Evolutionary conservation across 169 alveolate species (phyloP).

Genomic region (Plasmodium cynomolgi): DNA sequence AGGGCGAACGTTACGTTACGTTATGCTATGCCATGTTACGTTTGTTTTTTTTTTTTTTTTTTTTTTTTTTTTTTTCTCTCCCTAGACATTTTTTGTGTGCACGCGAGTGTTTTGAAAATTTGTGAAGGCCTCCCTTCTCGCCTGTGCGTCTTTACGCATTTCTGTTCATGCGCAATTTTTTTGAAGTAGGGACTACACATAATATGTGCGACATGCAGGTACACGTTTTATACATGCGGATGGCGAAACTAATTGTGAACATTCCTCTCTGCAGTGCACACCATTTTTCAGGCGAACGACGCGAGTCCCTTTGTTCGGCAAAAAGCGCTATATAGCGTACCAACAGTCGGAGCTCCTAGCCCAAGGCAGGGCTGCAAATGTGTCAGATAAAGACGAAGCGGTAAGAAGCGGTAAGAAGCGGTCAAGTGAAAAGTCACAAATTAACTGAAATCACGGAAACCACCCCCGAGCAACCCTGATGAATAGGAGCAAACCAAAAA

Average conservation of each 20-base stretch:
- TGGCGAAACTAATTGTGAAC: background rate
- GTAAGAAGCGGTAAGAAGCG: background rate
- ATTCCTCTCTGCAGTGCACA: background rate
- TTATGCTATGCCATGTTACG: too few species aligned
- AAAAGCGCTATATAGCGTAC: background rate
- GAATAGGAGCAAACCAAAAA: conserved; percentile 37
- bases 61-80: background rate
- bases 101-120: background rate
- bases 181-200: background rate
- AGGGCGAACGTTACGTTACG: background rate
- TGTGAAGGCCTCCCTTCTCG: background rate
- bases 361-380: background rate
- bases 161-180: background rate
- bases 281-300: background rate
- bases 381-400: background rate
- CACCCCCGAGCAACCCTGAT: background rate
- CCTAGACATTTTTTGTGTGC: conserved; percentile 2
- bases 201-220: background rate
- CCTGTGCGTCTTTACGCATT: background rate
- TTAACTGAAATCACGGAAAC: background rate
- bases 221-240: background rate
- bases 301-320: background rate
- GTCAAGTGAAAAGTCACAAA: background rate
- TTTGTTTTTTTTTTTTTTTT: background rate
- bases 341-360: background rate